These are phyloP conservation scores for Apophysomyces elegans DNA, from an alignment of 371 early-diverging fungal species.

Conservation along the genomic window DNA sequence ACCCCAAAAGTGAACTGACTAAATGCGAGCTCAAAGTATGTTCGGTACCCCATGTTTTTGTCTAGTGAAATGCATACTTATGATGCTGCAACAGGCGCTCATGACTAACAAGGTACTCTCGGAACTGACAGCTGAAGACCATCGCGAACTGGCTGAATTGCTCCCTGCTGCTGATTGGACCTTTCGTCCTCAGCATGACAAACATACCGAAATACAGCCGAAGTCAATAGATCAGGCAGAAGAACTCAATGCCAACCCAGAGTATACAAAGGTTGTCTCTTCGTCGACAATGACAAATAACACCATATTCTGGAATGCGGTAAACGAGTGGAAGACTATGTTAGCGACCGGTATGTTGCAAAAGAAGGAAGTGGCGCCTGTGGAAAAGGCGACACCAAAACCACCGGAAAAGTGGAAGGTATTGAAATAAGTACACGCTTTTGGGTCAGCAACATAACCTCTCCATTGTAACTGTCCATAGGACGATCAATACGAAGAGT, in stretches of 20 bases:
- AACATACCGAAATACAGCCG: not conserved
- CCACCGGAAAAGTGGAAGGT: constrained; percentile 1
- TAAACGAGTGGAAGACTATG: not conserved
- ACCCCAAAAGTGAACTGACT: not conserved
- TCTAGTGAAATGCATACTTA: not conserved
- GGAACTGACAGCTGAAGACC: not conserved
- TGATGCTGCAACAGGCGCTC: not conserved
- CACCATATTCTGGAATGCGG: not conserved
- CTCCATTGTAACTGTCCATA: not conserved
- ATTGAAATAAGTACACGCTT: not conserved
- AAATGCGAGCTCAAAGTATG: not conserved
- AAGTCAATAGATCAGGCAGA: not conserved
- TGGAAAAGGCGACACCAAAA: not conserved
- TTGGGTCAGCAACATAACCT: too few species aligned
- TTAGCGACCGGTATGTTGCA: not conserved
- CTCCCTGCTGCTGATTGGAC: constrained; percentile 10
- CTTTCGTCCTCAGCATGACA: not conserved
- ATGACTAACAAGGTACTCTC: not conserved
- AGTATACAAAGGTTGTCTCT: not conserved
- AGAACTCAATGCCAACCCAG: not conserved
- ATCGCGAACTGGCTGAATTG: not conserved
- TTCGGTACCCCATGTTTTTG: not conserved
- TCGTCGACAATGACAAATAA: not conserved
- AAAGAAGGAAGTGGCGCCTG: not conserved
- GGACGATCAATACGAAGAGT: constrained; percentile 4